Evolutionary conservation across 768 basidiomycete species (phyloP).

Genomic region (Hygrocybe punicea): DNA sequence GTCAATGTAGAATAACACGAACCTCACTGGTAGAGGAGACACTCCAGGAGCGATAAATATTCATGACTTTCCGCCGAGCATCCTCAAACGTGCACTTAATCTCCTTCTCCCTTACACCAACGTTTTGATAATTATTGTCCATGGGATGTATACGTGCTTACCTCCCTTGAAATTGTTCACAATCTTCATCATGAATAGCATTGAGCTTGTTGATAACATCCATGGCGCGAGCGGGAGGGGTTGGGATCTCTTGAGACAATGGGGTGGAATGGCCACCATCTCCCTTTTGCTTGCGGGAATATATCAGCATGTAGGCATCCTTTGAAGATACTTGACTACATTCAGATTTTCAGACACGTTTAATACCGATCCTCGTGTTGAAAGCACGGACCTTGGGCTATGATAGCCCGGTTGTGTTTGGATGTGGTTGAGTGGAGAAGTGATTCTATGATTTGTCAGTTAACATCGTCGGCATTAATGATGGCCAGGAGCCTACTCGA

Average conservation of each 20-base stretch:
- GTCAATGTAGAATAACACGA: constrained; percentile 7
- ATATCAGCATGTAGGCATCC: constrained; percentile 96
- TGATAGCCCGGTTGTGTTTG: background rate
- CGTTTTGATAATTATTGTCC: constrained; percentile 5
- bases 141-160: constrained; percentile 26
- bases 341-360: constrained; percentile 4
- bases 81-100: constrained; percentile 46
- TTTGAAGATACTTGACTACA: constrained; percentile 60
- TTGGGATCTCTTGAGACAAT: constrained; percentile 23
- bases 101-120: constrained; percentile 39
- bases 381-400: background rate
- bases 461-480: background rate
- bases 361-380: background rate
- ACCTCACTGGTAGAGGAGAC: constrained; percentile 49
- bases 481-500: constrained; percentile 11
- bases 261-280: background rate
- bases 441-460: background rate
- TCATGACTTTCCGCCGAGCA: constrained; percentile 50
- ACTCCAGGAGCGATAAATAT: constrained; percentile 64
- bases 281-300: constrained; percentile 43
- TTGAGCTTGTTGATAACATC: constrained; percentile 56
- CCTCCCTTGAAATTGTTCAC: constrained; percentile 48
- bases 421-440: background rate
- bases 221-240: constrained; percentile 55
- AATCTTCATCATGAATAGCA: constrained; percentile 49